Evolutionary conservation across 768 basidiomycete genomes (phyloP), one percentile per base, ranked within the genome.

Genomic region (Hygrocybe punicea): DNA sequence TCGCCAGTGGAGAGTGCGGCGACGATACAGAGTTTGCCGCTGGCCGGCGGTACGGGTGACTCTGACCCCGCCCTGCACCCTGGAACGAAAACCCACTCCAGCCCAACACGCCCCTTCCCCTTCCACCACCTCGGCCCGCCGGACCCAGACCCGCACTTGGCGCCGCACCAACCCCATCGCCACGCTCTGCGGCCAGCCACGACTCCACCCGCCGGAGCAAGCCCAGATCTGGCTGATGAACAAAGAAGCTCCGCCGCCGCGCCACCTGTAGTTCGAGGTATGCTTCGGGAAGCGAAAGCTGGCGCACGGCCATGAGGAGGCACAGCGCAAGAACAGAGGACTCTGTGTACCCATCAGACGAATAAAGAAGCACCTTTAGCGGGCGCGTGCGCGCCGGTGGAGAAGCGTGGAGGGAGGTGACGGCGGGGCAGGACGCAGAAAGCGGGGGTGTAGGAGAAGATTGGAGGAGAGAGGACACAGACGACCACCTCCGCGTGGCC

Each of bases 321-420:
- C 84, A 84, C 53, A 98, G 78, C 19, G 93, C 94, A 52, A 93
- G 84, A 6, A 95, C 85, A 23, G 88, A 89, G 9, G 91, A 89
- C 71, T 98, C 95, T 21, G 96, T 98, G 75, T 96, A 93, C 49
- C 91, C 93, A 68, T 95, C 93, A 16, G 86, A 81, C 16, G 87
- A 89, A 70, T 92, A 90, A 25, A 94, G 69, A 59, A 94, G 79
- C 54, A 94, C 74, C 67, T 91, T 91, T 54, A 85, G 74, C 5
- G 88, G 89, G 29, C 80, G 77, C 25, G 82, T 81, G 58, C 79
- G 82, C 55, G 71, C 57, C 48, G 48, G 40, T 55, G 55, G 7
- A 21, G 46, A 61, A 37, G 58, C 65, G 42, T 55, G 61, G 50
- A 48, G 63, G 37, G 55, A 16, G 42, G 62, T 53, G 25, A 68